Base-by-base conservation (phyloP, 1,284 basidiomycete genomes). In the Melampsora americana region DNA sequence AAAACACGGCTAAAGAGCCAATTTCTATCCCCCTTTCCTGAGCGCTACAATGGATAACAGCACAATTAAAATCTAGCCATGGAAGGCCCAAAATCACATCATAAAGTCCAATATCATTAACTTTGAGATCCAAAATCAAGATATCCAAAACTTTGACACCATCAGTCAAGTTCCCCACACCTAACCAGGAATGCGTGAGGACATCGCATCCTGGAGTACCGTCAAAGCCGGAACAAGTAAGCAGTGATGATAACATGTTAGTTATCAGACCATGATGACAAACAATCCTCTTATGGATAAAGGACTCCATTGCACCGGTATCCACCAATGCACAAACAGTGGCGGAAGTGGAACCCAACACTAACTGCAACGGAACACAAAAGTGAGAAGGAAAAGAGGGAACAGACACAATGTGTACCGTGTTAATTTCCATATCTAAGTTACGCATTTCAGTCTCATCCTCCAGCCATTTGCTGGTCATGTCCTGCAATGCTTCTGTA, bases 201-300 rank as follows among this genome's bases (percentile, higher is more conserved):
- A 56, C 5, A 6, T 56, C 67, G 3, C 50, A 35, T 9, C 50
- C 67, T 35, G 67, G 67, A 4, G 67, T 56, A 26, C 50, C 32
- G n/a, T 69, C 46, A 50, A 69, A 69, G 7, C 67, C 39, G 35
- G 50, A 56, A 6, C 48, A 69, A 59, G 67, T 35, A 9, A 69
- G 44, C 35, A 32, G 50, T 3, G 32, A 39, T 1, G 26, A 1
- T 14, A 59, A 50, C 0, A 11, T 2, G 2, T 28, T 56, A 23
- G 59, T 16, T 5, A 35, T 11, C 42, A 69, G 12, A 16, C 11
- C 30, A 60, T 23, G 11, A 4, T 60, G 56, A 0, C 1, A 30
- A 6, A 23, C 30, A 23, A 60, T n/a, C 9, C 30, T 0, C 11
- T 44, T 44, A 44, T 72, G 28, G 20, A 70, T 44, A 28, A 70